phyloP scores from a whole-genome alignment of 208 protist genomes.

The Leishmania amazonensis region DNA sequence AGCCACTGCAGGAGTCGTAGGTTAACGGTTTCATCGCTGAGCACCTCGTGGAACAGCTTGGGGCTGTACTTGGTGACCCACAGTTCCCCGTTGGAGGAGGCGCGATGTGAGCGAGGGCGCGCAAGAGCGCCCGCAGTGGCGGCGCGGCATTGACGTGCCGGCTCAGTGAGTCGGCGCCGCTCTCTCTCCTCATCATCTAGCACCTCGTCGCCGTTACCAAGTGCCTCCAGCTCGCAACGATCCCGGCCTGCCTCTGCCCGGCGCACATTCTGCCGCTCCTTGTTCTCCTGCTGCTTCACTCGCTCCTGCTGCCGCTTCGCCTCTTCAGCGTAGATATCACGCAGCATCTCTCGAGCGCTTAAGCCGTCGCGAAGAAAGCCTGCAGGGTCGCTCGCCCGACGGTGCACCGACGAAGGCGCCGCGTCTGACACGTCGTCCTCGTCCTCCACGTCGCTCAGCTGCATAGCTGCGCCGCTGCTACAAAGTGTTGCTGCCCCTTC shows the following conservation, averaged over 20 bases:
- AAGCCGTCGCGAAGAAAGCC: slow-evolving; percentile 25
- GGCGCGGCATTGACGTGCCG: background rate
- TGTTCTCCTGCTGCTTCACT: background rate
- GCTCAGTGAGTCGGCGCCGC: background rate
- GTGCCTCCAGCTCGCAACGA: background rate
- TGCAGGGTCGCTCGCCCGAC: background rate
- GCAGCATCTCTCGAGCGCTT: slow-evolving; percentile 21
- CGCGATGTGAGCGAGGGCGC: background rate
- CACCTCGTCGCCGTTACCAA: background rate
- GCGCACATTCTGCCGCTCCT: background rate
- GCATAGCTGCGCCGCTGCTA: background rate
- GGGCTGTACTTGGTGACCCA: slow-evolving; percentile 83
- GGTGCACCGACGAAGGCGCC: background rate
- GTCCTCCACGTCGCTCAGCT: background rate
- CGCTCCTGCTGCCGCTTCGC: background rate
- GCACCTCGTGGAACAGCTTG: slow-evolving; percentile 72
- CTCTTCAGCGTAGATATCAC: slow-evolving; percentile 24
- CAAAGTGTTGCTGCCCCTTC: background rate
- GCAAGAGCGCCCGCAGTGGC: background rate
- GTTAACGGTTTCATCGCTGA: slow-evolving; percentile 84
- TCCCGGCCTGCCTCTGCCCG: too few species aligned
- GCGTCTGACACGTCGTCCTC: background rate
- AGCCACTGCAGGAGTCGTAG: slow-evolving; percentile 82
- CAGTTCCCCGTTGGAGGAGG: slow-evolving; percentile 28
- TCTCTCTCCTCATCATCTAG: background rate